Evolutionary conservation across 306 rosid species (phyloP).

Genomic region (Vigna angularis): DNA sequence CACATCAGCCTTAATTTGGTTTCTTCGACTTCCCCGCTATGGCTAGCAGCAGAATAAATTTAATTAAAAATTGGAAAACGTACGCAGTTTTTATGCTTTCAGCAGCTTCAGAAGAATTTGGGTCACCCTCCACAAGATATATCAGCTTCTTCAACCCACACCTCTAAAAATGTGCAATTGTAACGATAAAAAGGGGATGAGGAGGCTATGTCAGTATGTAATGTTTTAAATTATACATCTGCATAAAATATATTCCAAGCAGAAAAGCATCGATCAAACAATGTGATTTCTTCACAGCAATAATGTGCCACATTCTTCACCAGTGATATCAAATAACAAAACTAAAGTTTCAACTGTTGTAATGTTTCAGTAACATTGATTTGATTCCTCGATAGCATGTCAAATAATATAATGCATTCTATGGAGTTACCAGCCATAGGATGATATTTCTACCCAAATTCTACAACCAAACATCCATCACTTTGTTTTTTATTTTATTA

Average conservation of each 20-base stretch:
- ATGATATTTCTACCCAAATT: constrained; percentile 9
- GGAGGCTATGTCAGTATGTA: constrained; percentile 39
- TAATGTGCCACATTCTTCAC: neutral
- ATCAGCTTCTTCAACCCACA: constrained; percentile 92
- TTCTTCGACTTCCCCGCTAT: neutral
- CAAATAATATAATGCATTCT: constrained; percentile 29
- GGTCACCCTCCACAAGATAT: constrained; percentile 98
- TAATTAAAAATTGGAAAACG: constrained; percentile 28
- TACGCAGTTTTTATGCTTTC: constrained; percentile 99
- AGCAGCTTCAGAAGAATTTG: constrained; percentile 90
- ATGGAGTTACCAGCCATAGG: constrained; percentile 1
- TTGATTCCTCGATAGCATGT: constrained; percentile 35
- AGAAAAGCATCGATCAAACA: neutral
- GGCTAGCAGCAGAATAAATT: constrained; percentile 6
- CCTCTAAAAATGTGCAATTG: constrained; percentile 63
- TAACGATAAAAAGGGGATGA: constrained; percentile 13
- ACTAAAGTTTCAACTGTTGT: neutral
- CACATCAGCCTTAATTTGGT: neutral
- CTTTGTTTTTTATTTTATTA: too few species aligned
- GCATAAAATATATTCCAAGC: constrained; percentile 25
- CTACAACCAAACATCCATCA: constrained; percentile 31
- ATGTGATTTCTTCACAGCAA: constrained; percentile 22
- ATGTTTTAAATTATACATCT: constrained; percentile 11
- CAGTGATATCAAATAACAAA: constrained; percentile 12
- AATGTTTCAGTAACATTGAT: constrained; percentile 21